A percentile compares a stretch with the other conserved stretches of the same genome.
Evolutionary conservation across 345 rosid genomes (phyloP).

Genomic region (Brassica cretica): DNA sequence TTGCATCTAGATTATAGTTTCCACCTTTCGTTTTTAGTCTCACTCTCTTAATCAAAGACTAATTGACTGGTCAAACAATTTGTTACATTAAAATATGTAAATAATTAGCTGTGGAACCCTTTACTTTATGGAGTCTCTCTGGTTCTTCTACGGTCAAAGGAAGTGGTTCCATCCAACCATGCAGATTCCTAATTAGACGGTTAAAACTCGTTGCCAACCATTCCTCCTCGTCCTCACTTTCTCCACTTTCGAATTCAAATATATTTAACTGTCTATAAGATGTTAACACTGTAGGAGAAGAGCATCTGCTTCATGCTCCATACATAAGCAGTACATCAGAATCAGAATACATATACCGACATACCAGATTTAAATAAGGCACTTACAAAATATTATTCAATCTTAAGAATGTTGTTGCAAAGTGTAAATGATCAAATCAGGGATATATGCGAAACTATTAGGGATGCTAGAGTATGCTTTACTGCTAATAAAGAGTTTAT

Average conservation of each 20-base stretch:
- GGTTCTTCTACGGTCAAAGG: slow-evolving; percentile 35
- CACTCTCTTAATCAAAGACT: slow-evolving; percentile 12
- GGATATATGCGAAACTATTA: neutral
- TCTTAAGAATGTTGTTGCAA: slow-evolving; percentile 4
- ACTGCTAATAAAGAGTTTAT: neutral
- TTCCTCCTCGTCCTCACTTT: slow-evolving; percentile 25
- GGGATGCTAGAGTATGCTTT: neutral
- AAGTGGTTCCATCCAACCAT: slow-evolving; percentile 38
- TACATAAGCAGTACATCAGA: slow-evolving; percentile 1
- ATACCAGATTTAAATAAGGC: neutral
- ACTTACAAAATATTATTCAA: neutral
- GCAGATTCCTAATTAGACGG: slow-evolving; percentile 38
- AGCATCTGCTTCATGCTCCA: slow-evolving; percentile 32
- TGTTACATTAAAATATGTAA: slow-evolving; percentile 4
- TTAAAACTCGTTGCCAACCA: slow-evolving; percentile 28
- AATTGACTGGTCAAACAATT: neutral
- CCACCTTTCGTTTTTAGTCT: slow-evolving; percentile 24
- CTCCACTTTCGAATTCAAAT: slow-evolving; percentile 14
- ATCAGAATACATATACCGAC: neutral
- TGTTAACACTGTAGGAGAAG: slow-evolving; percentile 22
- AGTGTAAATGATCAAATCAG: neutral
- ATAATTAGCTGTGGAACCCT: slow-evolving; percentile 11
- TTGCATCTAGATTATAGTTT: slow-evolving; percentile 11
- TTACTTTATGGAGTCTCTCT: slow-evolving; percentile 23
- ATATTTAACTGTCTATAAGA: slow-evolving; percentile 5